Evolutionary conservation across 1,284 basidiomycete species (phyloP).

Genomic region (Coriolopsis trogii): DNA sequence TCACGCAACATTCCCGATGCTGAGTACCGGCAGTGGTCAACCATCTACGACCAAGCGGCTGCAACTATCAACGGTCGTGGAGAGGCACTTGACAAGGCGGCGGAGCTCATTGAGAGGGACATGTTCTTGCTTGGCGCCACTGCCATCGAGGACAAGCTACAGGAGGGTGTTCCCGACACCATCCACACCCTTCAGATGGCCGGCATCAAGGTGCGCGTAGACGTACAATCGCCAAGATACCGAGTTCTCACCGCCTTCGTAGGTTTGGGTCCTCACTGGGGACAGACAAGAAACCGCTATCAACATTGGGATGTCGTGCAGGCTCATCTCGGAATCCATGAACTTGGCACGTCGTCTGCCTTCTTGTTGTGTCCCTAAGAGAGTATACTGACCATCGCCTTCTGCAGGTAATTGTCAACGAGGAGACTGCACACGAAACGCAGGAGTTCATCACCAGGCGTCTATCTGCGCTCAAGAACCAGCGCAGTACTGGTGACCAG

Average conservation of each 20-base stretch:
- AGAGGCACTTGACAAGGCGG: slow-evolving; percentile 93
- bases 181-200: slow-evolving; percentile 98
- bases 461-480: slow-evolving; percentile 90
- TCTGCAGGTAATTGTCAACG: slow-evolving; percentile 88
- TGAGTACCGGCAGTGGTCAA: slow-evolving; percentile 90
- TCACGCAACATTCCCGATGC: slow-evolving; percentile 89
- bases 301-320: slow-evolving; percentile 98
- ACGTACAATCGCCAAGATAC: background rate
- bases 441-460: slow-evolving; percentile 88
- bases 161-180: slow-evolving; percentile 98
- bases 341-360: slow-evolving; percentile 70
- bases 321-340: slow-evolving; percentile 98
- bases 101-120: slow-evolving; percentile 95
- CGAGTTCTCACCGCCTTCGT: background rate
- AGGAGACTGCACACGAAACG: slow-evolving; percentile 84
- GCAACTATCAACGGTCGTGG: slow-evolving; percentile 90
- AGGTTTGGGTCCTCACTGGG: slow-evolving; percentile 98
- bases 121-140: slow-evolving; percentile 94
- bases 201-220: slow-evolving; percentile 80
- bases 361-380: too few relatives aligned
- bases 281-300: slow-evolving; percentile 99
- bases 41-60: slow-evolving; percentile 90
- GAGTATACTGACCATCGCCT: too few relatives aligned
- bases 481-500: slow-evolving; percentile 86
- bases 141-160: slow-evolving; percentile 98